These are phyloP conservation scores for Closterium sp. DNA, from an alignment of 139 green algal genomes.

Conservation along the genomic window DNA sequence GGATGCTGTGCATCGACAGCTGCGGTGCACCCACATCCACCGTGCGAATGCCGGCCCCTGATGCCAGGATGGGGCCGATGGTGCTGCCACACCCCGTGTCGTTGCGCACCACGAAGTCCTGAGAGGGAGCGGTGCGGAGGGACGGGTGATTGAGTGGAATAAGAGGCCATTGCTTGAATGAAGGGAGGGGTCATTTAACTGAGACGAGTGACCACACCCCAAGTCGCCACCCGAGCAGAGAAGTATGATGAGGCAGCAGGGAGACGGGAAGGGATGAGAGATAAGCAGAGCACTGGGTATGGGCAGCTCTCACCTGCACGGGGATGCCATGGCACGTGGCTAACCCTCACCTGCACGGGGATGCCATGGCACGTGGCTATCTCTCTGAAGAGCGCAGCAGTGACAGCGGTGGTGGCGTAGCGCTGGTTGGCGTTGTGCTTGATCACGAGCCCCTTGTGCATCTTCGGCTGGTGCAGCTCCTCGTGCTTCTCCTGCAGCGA, in stretches of 20 bases:
- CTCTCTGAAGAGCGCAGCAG: conserved; percentile 82
- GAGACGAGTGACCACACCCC: too few species aligned
- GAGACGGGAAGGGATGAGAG: too few species aligned
- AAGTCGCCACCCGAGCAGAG: too few species aligned
- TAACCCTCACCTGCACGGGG: conserved; percentile 56
- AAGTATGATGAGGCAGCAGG: too few species aligned
- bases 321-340: too few species aligned
- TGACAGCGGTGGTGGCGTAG: conserved; percentile 87
- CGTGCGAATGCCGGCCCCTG: conserved; percentile 74
- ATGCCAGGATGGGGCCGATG: conserved; percentile 92
- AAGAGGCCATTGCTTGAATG: too few species aligned
- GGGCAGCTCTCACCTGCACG: too few species aligned
- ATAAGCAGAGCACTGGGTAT: too few species aligned
- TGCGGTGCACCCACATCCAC: conserved; percentile 84
- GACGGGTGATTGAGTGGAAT: too few species aligned
- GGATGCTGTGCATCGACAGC: conserved; percentile 85
- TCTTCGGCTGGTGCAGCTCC: conserved; percentile 53
- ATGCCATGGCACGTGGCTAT: conserved; percentile 62
- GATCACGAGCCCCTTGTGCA: conserved; percentile 78
- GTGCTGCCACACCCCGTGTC: conserved; percentile 95
- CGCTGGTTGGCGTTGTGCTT: conserved; percentile 97
- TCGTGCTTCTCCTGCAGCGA: conserved; percentile 51
- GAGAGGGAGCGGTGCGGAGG: neutral
- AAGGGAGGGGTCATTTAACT: too few species aligned
- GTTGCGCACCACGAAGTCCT: conserved; percentile 85